Conservation (phyloP, 306 rosid species). For the Cercis canadensis region DNA sequence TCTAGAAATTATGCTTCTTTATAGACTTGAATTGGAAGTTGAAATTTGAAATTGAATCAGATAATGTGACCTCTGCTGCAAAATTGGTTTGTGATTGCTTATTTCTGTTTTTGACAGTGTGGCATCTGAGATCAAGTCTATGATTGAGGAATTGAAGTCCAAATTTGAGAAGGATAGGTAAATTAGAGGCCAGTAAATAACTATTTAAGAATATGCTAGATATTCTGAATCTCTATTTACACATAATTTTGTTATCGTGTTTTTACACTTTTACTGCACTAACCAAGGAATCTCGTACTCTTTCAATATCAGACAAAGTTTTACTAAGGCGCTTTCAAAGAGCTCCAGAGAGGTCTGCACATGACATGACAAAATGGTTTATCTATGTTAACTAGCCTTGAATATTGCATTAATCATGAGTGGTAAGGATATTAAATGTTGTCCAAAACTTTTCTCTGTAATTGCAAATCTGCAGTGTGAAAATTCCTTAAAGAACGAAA, state of each 20-base stretch:
- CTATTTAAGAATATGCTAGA: slow-evolving; percentile 1
- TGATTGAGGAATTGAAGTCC: slow-evolving; percentile 70
- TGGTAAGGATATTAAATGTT: slow-evolving; percentile 27
- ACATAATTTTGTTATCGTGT: not conserved
- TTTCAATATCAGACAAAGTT: slow-evolving; percentile 68
- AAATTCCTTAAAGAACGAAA: slow-evolving; percentile 76
- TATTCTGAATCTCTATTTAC: not conserved
- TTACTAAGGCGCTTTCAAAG: slow-evolving; percentile 88
- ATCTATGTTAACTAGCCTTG: not conserved
- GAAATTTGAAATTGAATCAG: not conserved
- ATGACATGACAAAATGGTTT: slow-evolving; percentile 22
- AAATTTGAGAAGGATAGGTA: slow-evolving; percentile 97
- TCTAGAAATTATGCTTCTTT: slow-evolving; percentile 6
- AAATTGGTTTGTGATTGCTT: slow-evolving; percentile 16
- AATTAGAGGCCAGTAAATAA: slow-evolving; percentile 4
- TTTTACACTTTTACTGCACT: slow-evolving; percentile 11
- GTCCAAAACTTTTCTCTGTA: slow-evolving; percentile 30
- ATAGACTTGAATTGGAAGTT: slow-evolving; percentile 6
- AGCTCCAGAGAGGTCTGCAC: slow-evolving; percentile 90
- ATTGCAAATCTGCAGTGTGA: slow-evolving; percentile 67
- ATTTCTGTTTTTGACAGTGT: slow-evolving; percentile 63
- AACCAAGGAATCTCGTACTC: not conserved
- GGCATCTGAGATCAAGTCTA: slow-evolving; percentile 73
- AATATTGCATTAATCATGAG: not conserved
- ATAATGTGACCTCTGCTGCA: not conserved